Base-by-base conservation (phyloP, 2,329 filamentous ascomycete species). In the Venturia oleaginea region DNA sequence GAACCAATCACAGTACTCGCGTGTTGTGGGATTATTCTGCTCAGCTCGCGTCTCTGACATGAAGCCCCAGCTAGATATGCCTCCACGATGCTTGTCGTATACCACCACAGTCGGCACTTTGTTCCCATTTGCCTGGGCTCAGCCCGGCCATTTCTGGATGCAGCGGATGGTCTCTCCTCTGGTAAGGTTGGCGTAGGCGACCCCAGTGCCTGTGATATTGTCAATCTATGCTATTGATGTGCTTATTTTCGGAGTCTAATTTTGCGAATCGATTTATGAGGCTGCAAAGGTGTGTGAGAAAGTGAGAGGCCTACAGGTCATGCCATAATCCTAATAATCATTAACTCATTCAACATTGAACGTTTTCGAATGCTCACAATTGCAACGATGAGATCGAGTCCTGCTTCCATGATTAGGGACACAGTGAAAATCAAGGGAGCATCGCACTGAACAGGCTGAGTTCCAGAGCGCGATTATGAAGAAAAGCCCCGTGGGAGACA, bases 21-120 rank as follows among this genome's bases (percentile, higher is more conserved):
- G 77, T 27, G 80, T 76, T 24, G 80, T 76, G 19, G 80, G 75
- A 10, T 81, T 79, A 22, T 68, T 71, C 11, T 67, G 68, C 59
- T 75, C 74, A 38, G 22, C 22, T 6, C 69, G 66, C 2, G 71
- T 74, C 32, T 79, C 77, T 48, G 81, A 83, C 34, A 80, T 72
- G 67, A 81, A 83, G 0, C 82, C 82, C 82, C 82, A 84, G 0
- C 79, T 81, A 0, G 79, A 79, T 6, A 82, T 71, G 2, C 67
- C 27, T 11, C 66, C 72, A 3, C 70, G 70, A 65, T 77, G 73
- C 5, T 71, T 65, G 40, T 79, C 78, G 68, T 83, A 84, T 19
- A 82, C 72, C 4, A 83, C 70, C 4, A 78, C 76, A 0, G 82
- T 83, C 1, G 81, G 81, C 0, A 83, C 81, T 68, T 84, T 84